These are phyloP conservation scores for Flaveria floridana DNA, from an alignment of 140 eudicot species.

Conservation along the genomic window DNA sequence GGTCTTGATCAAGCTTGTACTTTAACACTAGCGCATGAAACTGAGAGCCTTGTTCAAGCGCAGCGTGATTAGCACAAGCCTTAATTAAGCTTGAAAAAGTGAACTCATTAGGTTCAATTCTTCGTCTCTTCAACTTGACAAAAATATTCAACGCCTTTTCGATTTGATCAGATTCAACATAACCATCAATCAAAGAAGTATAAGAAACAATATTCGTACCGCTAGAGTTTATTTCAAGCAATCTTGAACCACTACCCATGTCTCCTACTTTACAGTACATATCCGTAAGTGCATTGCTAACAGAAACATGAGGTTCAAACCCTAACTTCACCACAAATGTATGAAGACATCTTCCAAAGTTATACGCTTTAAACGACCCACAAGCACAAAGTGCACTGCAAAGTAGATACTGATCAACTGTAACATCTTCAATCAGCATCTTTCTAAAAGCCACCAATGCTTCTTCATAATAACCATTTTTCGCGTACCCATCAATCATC, in stretches of 20 bases:
- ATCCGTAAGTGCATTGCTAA: constrained; percentile 47
- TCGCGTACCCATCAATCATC: constrained; percentile 54
- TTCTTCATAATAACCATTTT: constrained; percentile 43
- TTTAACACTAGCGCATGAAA: constrained; percentile 52
- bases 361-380: constrained; percentile 31
- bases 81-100: constrained; percentile 53
- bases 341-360: constrained; percentile 41
- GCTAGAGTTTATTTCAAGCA: constrained; percentile 25
- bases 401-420: constrained; percentile 42
- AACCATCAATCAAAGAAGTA: constrained; percentile 58
- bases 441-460: constrained; percentile 40
- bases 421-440: constrained; percentile 39
- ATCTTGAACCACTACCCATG: constrained; percentile 44
- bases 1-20: constrained; percentile 39
- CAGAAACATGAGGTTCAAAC: constrained; percentile 34
- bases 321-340: constrained; percentile 40
- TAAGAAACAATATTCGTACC: constrained; percentile 42
- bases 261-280: constrained; percentile 52
- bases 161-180: constrained; percentile 36
- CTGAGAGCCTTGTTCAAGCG: constrained; percentile 45
- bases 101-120: constrained; percentile 45
- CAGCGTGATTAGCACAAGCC: constrained; percentile 55
- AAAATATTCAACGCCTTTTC: constrained; percentile 43
- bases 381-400: constrained; percentile 45
- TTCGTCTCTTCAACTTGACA: constrained; percentile 34